phyloP scores from a whole-genome alignment of 2,329 filamentous ascomycete species.

The Nemania diffusa region DNA sequence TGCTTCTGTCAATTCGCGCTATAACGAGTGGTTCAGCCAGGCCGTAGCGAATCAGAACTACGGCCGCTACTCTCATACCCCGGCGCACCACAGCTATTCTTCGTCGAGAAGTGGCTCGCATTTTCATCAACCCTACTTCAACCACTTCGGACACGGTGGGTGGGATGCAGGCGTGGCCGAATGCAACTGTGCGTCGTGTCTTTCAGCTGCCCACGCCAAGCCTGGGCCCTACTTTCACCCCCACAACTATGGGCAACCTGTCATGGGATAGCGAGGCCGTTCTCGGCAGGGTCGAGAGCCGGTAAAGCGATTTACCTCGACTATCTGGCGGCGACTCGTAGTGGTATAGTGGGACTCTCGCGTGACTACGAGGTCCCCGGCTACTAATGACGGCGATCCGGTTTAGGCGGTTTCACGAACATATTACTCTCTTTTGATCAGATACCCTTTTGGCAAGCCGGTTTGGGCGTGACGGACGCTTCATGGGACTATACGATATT shows the following conservation, averaged over 20 bases:
- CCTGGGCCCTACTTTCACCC: conserved; percentile 60
- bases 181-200: conserved; percentile 61
- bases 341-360: conserved; percentile 17
- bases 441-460: conserved; percentile 47
- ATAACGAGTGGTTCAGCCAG: conserved; percentile 67
- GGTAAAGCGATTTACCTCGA: conserved; percentile 8
- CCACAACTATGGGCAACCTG: conserved; percentile 64
- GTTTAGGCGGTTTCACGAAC: conserved; percentile 47
- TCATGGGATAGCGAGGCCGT: conserved; percentile 58
- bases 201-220: conserved; percentile 56
- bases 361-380: conserved; percentile 30
- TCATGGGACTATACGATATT: background rate
- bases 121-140: conserved; percentile 58
- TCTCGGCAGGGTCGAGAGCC: background rate
- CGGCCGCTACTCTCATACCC: conserved; percentile 56
- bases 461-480: conserved; percentile 33
- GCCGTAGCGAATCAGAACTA: conserved; percentile 49
- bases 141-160: conserved; percentile 60
- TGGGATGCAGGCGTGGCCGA: conserved; percentile 65
- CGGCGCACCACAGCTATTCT: conserved; percentile 52
- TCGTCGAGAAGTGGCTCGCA: conserved; percentile 53
- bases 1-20: conserved; percentile 63
- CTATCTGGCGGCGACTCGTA: background rate
- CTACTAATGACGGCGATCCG: conserved; percentile 39
- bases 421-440: conserved; percentile 45